phyloP scores from a whole-genome alignment of 768 basidiomycete species.

The Phanerodontia chrysosporium region DNA sequence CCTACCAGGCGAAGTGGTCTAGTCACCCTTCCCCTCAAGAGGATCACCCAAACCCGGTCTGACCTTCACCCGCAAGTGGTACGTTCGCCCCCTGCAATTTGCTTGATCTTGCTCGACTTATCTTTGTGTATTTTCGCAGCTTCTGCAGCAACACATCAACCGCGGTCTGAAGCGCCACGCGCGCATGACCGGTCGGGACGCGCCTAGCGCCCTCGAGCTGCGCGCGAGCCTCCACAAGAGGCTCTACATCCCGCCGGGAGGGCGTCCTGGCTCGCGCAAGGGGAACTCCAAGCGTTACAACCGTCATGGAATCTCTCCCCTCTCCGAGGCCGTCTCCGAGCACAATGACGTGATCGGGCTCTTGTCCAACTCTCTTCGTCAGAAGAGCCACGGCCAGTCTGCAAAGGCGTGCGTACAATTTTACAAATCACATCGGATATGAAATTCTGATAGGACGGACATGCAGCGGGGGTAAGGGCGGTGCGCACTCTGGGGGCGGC shows the following conservation, averaged over 20 bases:
- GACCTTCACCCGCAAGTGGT: slow-evolving; percentile 42
- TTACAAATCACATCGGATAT: neutral
- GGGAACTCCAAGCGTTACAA: slow-evolving; percentile 15
- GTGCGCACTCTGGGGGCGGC: slow-evolving; percentile 11
- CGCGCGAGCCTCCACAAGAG: slow-evolving; percentile 40
- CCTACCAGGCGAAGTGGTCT: slow-evolving; percentile 34
- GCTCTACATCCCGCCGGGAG: slow-evolving; percentile 33
- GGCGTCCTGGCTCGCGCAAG: slow-evolving; percentile 19
- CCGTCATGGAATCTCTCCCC: slow-evolving; percentile 7
- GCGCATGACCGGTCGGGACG: slow-evolving; percentile 58
- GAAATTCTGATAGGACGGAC: neutral
- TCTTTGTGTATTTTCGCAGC: slow-evolving; percentile 31
- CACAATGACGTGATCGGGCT: neutral
- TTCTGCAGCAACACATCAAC: slow-evolving; percentile 69
- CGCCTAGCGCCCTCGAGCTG: slow-evolving; percentile 46
- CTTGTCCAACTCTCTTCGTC: slow-evolving; percentile 7
- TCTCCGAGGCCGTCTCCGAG: slow-evolving; percentile 1
- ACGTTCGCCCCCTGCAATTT: slow-evolving; percentile 16
- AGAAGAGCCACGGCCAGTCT: slow-evolving; percentile 12
- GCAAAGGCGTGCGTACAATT: neutral
- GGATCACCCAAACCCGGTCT: slow-evolving; percentile 25
- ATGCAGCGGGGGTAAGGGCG: neutral
- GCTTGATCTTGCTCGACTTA: neutral
- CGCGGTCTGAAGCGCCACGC: slow-evolving; percentile 60
- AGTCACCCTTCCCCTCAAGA: slow-evolving; percentile 40